Conservation (phyloP, 257 asterid genomes). For the Gynochthodes officinalis region DNA sequence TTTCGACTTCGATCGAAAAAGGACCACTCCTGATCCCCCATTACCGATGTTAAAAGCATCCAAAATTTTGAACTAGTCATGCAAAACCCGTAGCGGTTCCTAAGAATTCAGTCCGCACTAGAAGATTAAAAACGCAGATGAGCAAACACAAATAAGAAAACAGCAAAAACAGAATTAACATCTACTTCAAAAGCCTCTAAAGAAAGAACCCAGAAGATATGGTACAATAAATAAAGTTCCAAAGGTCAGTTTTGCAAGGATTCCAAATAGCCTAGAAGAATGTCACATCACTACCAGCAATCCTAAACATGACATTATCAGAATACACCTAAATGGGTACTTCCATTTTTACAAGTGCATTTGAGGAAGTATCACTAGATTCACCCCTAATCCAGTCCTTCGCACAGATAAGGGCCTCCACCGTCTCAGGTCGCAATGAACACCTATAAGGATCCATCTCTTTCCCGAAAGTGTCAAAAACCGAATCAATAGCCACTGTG, state of each 20-base stretch:
- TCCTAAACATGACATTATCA: background rate
- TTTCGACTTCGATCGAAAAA: too few species aligned
- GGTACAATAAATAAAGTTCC: conserved; percentile 21
- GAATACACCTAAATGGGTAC: conserved; percentile 48
- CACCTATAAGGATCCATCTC: conserved; percentile 88
- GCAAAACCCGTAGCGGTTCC: too few species aligned
- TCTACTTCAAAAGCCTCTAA: conserved; percentile 1
- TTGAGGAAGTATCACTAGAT: conserved; percentile 32
- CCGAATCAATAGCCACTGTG: conserved; percentile 49
- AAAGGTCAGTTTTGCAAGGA: conserved; percentile 1
- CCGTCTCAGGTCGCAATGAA: conserved; percentile 76
- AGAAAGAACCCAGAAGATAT: background rate
- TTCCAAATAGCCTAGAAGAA: conserved; percentile 3
- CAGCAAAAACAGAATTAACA: background rate
- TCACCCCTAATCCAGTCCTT: conserved; percentile 82
- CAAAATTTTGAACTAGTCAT: too few species aligned
- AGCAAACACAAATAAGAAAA: background rate
- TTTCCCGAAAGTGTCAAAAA: conserved; percentile 65
- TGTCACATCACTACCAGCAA: conserved; percentile 10
- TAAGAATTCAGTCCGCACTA: too few species aligned
- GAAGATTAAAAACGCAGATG: too few species aligned
- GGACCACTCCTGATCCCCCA: too few species aligned
- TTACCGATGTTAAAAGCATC: too few species aligned
- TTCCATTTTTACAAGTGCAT: conserved; percentile 58
- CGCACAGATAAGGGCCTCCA: conserved; percentile 88